Evolutionary conservation across 2,329 filamentous ascomycete species (phyloP).

Genomic region (Xylariomycetidae sp.): DNA sequence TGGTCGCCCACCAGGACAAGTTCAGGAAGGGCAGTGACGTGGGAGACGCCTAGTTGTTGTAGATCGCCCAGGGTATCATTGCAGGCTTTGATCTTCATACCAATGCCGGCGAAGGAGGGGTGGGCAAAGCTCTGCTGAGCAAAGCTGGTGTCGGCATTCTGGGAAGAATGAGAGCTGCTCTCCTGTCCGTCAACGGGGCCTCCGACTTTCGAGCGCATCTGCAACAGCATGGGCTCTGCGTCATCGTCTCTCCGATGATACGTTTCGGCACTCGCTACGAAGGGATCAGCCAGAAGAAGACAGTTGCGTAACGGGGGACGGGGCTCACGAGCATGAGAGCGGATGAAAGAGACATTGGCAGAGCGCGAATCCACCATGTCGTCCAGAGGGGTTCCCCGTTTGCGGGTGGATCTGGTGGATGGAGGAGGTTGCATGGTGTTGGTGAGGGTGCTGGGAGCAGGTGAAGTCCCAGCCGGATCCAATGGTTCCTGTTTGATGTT

Average conservation of each 20-base stretch:
- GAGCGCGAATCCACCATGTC: conserved; percentile 15
- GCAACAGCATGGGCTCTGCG: conserved; percentile 19
- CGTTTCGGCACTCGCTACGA: conserved; percentile 21
- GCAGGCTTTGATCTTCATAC: conserved; percentile 56
- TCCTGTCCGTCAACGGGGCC: too few relatives aligned
- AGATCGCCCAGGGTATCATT: conserved; percentile 64
- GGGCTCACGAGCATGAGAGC: conserved; percentile 22
- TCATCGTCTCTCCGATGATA: conserved; percentile 16
- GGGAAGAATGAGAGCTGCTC: conserved; percentile 16
- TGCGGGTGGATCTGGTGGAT: conserved; percentile 7
- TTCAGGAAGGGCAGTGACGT: conserved; percentile 66
- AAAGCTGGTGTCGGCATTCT: conserved; percentile 22
- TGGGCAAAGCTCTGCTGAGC: conserved; percentile 27
- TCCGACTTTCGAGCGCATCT: conserved; percentile 13
- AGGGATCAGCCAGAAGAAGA: conserved; percentile 3
- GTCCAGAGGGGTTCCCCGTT: conserved; percentile 6
- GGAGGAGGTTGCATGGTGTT: conserved; percentile 18
- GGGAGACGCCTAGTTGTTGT: conserved; percentile 65
- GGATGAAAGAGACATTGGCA: conserved; percentile 13
- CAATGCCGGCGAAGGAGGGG: conserved; percentile 46
- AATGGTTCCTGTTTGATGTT: conserved; percentile 16
- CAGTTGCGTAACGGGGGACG: background rate
- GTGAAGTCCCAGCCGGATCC: conserved; percentile 4
- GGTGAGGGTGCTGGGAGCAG: conserved; percentile 5
- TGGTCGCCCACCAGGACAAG: conserved; percentile 83